These are phyloP conservation scores for Adansonia madagascariensis DNA, from an alignment of 441 rosid species.

Conservation along the genomic window DNA sequence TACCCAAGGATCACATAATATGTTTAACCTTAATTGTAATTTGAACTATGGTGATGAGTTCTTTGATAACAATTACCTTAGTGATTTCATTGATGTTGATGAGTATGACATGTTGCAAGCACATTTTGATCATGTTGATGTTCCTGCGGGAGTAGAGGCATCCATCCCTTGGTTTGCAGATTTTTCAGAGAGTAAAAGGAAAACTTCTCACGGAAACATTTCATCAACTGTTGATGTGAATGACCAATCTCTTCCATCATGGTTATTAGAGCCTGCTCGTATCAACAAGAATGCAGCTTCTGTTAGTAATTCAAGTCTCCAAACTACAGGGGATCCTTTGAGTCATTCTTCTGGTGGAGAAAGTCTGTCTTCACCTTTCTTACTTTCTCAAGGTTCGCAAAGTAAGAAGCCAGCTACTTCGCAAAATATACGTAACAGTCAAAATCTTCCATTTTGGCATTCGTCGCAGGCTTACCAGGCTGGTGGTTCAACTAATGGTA, in stretches of 20 bases:
- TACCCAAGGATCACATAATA: constrained; percentile 38
- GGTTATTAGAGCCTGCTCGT: constrained; percentile 28
- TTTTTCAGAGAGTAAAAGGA: constrained; percentile 35
- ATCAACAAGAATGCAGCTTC: constrained; percentile 33
- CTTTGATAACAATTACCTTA: constrained; percentile 32
- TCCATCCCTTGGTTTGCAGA: constrained; percentile 60
- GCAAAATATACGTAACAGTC: constrained; percentile 29
- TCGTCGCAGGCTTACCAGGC: constrained; percentile 23
- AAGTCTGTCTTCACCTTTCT: constrained; percentile 31
- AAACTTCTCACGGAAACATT: constrained; percentile 34
- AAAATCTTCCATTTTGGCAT: constrained; percentile 29
- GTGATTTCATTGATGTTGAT: constrained; percentile 43
- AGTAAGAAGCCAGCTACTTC: constrained; percentile 33
- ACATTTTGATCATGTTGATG: constrained; percentile 60
- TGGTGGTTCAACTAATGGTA: constrained; percentile 35
- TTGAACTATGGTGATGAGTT: constrained; percentile 41
- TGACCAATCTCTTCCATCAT: constrained; percentile 25
- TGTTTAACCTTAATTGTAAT: constrained; percentile 43
- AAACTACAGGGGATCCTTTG: constrained; percentile 19
- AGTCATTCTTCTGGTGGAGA: constrained; percentile 33
- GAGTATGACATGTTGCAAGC: constrained; percentile 59
- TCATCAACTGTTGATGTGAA: constrained; percentile 24
- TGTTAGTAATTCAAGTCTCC: constrained; percentile 34
- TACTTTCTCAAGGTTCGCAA: constrained; percentile 27
- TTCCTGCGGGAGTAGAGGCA: constrained; percentile 84